Percentiles rank a stretch among this genome's conserved stretches.
phyloP scores from a whole-genome alignment of 208 protist species.

The Leishmania tarentolae region DNA sequence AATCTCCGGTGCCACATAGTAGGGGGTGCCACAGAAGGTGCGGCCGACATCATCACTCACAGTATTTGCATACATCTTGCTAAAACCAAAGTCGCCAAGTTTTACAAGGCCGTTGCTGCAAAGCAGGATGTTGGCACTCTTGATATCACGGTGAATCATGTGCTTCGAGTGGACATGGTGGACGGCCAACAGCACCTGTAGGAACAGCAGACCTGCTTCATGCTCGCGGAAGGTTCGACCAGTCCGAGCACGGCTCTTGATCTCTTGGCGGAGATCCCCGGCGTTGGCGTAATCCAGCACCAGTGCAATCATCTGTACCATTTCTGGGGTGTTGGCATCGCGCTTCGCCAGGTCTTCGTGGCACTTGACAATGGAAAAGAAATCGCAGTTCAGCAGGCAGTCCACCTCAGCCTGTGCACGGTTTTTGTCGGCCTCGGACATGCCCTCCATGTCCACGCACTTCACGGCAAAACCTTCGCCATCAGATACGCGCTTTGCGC shows the following conservation, averaged over 20 bases:
- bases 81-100: constrained; percentile 88
- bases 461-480: constrained; percentile 67
- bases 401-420: constrained; percentile 67
- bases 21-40: constrained; percentile 89
- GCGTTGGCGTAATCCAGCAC: constrained; percentile 88
- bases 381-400: constrained; percentile 73
- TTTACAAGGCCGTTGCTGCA: constrained; percentile 83
- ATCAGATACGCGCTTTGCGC: constrained; percentile 61
- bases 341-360: constrained; percentile 70
- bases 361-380: constrained; percentile 85
- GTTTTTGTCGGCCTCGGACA: constrained; percentile 81
- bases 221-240: constrained; percentile 61
- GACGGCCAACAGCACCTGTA: constrained; percentile 78
- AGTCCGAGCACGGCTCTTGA: constrained; percentile 54
- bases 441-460: constrained; percentile 71
- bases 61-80: constrained; percentile 57
- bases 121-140: constrained; percentile 85
- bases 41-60: constrained; percentile 57
- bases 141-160: constrained; percentile 91
- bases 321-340: constrained; percentile 53
- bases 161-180: constrained; percentile 81
- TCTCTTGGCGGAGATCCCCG: constrained; percentile 79
- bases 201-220: constrained; percentile 69
- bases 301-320: constrained; percentile 67
- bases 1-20: constrained; percentile 94